Base-by-base conservation (phyloP, 2,329 filamentous ascomycete genomes). In the Talaromyces sp. region DNA sequence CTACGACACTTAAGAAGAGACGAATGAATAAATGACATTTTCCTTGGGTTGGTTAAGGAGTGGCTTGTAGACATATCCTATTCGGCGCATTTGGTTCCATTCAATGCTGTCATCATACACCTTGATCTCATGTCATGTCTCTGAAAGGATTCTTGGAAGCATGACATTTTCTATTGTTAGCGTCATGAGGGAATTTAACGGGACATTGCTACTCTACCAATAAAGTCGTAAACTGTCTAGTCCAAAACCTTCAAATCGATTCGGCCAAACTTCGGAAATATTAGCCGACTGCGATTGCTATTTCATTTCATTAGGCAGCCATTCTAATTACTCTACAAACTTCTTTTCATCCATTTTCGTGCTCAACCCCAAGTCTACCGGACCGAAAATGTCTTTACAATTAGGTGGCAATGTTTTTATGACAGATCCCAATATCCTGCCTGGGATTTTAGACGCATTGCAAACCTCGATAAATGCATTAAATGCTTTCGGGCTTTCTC, bases 1-100 rank as follows among this genome's bases (percentile, higher is more conserved):
- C 75, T 93, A 91, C 73, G 85, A 86, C 63, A 82, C 68, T 11
- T 67, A 70, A 22, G n/a, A 8, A 56, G 52, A 56, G 11, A 37
- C 13, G 6, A 56, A 56, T 37, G 33, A 56, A 56, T 39, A n/a
- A 56, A 56, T 56, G 33, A 24, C 52, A 24, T 14, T 35, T 24
- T 39, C 6, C 52, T 19, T 37, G 50, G 35, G 10, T 37, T n/a
- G 3, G 13, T 37, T n/a, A 10, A 14, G n/a, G n/a, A 22, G 9
- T 39, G 11, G 19, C 33, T 56, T 39, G 33, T 24, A 54, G 37
- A 69, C 69, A 52, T 52, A 9, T 52, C 27, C 48, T 52, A 27
- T 16, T 50, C 14, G 24, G 13, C 13, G 47, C 27, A 50, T 3
- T 31, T 50, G 47, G 19, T 48, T 7, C 7, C 13, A 27, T 48